A percentile compares a stretch with the other conserved stretches of the same genome.
Evolutionary conservation across 2,329 filamentous ascomycete species (phyloP).

Genomic region (Pseudocercospora musae): DNA sequence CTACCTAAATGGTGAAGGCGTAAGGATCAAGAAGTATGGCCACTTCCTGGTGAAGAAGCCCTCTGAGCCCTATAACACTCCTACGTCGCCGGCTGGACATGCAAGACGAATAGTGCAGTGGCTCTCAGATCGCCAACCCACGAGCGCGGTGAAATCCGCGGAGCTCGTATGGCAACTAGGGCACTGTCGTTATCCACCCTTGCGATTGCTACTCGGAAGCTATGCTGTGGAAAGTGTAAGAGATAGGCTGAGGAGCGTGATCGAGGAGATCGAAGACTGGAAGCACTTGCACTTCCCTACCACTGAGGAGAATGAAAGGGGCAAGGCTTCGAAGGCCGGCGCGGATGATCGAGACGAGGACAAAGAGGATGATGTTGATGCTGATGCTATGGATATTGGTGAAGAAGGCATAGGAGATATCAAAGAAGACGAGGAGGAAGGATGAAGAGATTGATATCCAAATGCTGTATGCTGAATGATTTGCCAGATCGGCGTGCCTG

Average conservation of each 20-base stretch:
- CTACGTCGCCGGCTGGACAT: constrained; percentile 80
- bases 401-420: constrained; percentile 19
- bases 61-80: constrained; percentile 73
- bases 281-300: constrained; percentile 39
- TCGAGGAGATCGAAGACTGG: constrained; percentile 65
- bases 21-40: constrained; percentile 70
- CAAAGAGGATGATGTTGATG: constrained; percentile 24
- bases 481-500: not conserved
- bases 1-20: constrained; percentile 7
- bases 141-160: constrained; percentile 86
- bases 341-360: constrained; percentile 21
- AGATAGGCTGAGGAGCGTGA: constrained; percentile 83
- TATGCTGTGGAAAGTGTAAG: constrained; percentile 96
- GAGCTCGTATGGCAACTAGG: constrained; percentile 91
- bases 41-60: constrained; percentile 88
- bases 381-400: constrained; percentile 25
- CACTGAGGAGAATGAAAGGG: constrained; percentile 30
- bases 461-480: not conserved
- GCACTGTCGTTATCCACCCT: constrained; percentile 89
- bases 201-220: constrained; percentile 81
- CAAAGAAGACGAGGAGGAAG: constrained; percentile 21
- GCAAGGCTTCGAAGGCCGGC: constrained; percentile 23
- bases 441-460: not conserved
- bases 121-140: constrained; percentile 88
- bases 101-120: constrained; percentile 89